Conservation (phyloP, 2,329 filamentous ascomycete species). For the Colletotrichum truncatum region DNA sequence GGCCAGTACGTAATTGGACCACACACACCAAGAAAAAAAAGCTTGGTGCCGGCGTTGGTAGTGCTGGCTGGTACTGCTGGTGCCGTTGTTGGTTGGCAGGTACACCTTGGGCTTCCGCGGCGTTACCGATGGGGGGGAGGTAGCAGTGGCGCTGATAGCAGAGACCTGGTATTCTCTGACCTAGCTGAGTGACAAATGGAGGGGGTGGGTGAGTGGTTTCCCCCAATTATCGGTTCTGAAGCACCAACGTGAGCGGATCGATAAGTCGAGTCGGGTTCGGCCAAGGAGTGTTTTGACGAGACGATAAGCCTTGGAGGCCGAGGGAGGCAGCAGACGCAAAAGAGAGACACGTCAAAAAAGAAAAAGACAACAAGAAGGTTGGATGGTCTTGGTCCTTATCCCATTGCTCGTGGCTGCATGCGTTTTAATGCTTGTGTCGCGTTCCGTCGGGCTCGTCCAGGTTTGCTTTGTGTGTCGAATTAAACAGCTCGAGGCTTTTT, state of each 20-base stretch:
- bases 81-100: not conserved
- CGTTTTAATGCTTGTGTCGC: not conserved
- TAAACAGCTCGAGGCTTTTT: not conserved
- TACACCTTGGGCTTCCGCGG: constrained; percentile 1
- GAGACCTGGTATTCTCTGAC: not conserved
- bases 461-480: not conserved
- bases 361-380: not conserved
- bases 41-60: constrained; percentile 21
- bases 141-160: not conserved
- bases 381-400: constrained; percentile 16
- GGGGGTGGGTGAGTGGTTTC: constrained; percentile 1
- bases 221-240: constrained; percentile 11
- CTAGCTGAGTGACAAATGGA: not conserved
- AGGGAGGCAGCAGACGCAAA: not conserved
- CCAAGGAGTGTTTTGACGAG: not conserved
- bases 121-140: constrained; percentile 22
- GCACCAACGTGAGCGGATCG: constrained; percentile 14
- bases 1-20: constrained; percentile 26
- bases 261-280: constrained; percentile 9
- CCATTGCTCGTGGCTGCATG: constrained; percentile 25
- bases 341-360: not conserved
- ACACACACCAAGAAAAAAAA: constrained; percentile 20
- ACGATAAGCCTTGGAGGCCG: constrained; percentile 11
- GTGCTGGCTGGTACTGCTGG: constrained; percentile 1
- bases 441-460: not conserved